These are phyloP conservation scores for Penicillium cataractarum DNA, from an alignment of 495 filamentous ascomycete genomes.

Conservation along the genomic window DNA sequence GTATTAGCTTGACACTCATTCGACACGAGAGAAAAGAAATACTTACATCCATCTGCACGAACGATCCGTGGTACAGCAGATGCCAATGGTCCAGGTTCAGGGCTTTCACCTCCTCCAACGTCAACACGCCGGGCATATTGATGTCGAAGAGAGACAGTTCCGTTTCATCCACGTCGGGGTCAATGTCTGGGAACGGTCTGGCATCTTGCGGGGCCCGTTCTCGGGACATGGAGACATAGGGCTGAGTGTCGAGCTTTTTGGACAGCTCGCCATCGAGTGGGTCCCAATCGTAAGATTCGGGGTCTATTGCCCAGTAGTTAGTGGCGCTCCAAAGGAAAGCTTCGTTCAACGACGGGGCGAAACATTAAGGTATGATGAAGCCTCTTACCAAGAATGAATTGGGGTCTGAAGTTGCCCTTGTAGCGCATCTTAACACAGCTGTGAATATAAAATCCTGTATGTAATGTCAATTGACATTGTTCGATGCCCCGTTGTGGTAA, in stretches of 20 bases:
- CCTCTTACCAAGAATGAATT: conserved; percentile 69
- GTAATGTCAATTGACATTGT: background rate
- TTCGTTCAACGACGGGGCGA: background rate
- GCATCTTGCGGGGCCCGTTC: conserved; percentile 36
- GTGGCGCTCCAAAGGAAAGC: background rate
- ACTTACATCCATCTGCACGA: conserved; percentile 52
- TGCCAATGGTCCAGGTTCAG: conserved; percentile 66
- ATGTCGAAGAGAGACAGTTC: conserved; percentile 65
- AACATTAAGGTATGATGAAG: background rate
- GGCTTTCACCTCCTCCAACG: conserved; percentile 60
- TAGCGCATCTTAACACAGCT: conserved; percentile 81
- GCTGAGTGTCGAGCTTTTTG: conserved; percentile 61
- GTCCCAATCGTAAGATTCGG: conserved; percentile 75
- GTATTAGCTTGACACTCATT: conserved; percentile 30
- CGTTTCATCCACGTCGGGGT: conserved; percentile 43
- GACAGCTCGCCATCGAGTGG: conserved; percentile 68
- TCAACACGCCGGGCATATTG: conserved; percentile 78
- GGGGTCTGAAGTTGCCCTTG: conserved; percentile 84
- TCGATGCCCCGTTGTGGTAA: background rate
- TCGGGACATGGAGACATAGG: conserved; percentile 69
- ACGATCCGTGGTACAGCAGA: conserved; percentile 44
- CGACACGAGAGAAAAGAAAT: background rate
- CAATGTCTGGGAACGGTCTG: conserved; percentile 27
- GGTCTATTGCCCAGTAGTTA: conserved; percentile 51
- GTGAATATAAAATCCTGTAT: conserved; percentile 69